phyloP scores from a whole-genome alignment of 176 grass and related monocot genomes.

The Carex scoparia region DNA sequence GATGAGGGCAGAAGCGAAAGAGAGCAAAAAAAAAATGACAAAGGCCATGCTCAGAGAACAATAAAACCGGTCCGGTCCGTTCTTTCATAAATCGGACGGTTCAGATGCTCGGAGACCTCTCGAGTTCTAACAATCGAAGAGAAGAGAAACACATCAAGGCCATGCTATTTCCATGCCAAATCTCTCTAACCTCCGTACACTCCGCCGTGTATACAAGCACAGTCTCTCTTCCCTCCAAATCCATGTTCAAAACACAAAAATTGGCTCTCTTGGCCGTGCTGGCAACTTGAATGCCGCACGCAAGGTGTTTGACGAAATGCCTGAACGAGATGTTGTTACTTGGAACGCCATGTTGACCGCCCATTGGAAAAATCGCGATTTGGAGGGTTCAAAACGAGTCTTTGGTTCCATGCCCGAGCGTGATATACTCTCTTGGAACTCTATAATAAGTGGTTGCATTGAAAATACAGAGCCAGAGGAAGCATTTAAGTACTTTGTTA shows the following conservation, averaged over 20 bases:
- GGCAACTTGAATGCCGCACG: constrained; percentile 58
- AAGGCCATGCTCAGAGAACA: too few relatives aligned
- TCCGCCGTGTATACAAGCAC: constrained; percentile 1
- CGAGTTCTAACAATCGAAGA: not conserved
- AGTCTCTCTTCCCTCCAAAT: constrained; percentile 19
- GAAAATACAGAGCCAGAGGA: constrained; percentile 45
- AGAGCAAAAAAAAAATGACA: too few relatives aligned
- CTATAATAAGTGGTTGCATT: constrained; percentile 60
- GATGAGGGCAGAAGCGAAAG: too few relatives aligned
- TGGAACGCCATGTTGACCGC: constrained; percentile 80
- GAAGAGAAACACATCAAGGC: not conserved
- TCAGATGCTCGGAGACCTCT: not conserved
- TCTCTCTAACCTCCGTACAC: constrained; percentile 22
- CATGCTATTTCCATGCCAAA: constrained; percentile 24
- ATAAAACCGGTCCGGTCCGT: not conserved
- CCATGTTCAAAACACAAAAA: constrained; percentile 35
- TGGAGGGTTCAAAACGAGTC: constrained; percentile 44
- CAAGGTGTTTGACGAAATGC: constrained; percentile 76
- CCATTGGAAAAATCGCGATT: constrained; percentile 57
- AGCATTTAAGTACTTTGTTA: constrained; percentile 54
- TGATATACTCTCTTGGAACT: constrained; percentile 87
- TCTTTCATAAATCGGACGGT: not conserved
- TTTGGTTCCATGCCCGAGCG: constrained; percentile 64
- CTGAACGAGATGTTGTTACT: constrained; percentile 56
- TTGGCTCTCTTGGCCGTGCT: constrained; percentile 41